Conservation (phyloP, 371 early-diverging fungal species). For the Nosema granulosis region DNA sequence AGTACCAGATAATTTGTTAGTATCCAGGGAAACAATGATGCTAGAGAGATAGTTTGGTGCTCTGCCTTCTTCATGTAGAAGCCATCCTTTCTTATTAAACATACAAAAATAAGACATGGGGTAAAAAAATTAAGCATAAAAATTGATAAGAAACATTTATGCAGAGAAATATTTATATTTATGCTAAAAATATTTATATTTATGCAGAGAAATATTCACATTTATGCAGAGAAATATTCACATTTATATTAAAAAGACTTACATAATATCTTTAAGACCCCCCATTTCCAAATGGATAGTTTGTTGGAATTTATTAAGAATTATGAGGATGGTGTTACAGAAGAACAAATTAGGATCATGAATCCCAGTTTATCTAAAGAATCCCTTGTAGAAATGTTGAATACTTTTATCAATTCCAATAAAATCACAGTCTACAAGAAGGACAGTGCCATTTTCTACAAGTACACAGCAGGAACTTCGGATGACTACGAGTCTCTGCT, state of each 20-base stretch:
- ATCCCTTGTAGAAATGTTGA: constrained; percentile 53
- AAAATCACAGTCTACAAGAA: constrained; percentile 58
- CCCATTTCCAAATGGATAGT: constrained; percentile 26
- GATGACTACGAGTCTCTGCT: constrained; percentile 62
- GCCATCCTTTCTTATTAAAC: constrained; percentile 49
- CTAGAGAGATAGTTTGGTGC: constrained; percentile 39
- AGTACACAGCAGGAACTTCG: constrained; percentile 7
- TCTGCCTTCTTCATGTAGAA: constrained; percentile 50
- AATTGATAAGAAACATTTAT: too few species aligned
- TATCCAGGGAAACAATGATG: constrained; percentile 36
- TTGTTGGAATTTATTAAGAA: constrained; percentile 59
- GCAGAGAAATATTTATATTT: too few species aligned
- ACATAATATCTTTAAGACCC: constrained; percentile 19
- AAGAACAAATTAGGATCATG: constrained; percentile 51
- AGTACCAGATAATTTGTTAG: background rate
- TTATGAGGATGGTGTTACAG: constrained; percentile 59
- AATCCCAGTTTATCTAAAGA: constrained; percentile 57
- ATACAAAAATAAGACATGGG: constrained; percentile 55
- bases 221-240: too few species aligned
- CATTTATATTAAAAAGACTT: too few species aligned
- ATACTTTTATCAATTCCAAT: constrained; percentile 44
- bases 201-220: too few species aligned
- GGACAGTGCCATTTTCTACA: constrained; percentile 52
- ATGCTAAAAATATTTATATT: too few species aligned
- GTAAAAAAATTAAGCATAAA: too few species aligned